Percentiles rank a stretch among this genome's conserved stretches.
Conservation (phyloP, 345 rosid species). For the Geranium rotundifolium region DNA sequence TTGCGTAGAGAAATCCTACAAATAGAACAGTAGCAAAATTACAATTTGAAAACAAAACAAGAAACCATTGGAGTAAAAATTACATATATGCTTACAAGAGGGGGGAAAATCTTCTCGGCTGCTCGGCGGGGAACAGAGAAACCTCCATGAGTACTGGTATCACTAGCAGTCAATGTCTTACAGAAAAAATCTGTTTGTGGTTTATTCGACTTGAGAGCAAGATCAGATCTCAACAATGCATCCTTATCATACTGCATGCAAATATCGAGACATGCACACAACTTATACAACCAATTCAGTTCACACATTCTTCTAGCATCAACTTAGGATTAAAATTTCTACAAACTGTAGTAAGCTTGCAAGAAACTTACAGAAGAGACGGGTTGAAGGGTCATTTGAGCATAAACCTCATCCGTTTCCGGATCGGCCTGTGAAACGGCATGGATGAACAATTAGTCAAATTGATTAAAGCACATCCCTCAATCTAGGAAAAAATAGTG, state of each 20-base stretch:
- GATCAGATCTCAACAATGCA: slow-evolving; percentile 77
- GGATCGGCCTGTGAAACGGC: slow-evolving; percentile 64
- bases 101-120: slow-evolving; percentile 89
- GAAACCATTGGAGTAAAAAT: neutral
- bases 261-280: slow-evolving; percentile 2
- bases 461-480: neutral
- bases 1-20: slow-evolving; percentile 86
- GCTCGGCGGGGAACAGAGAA: slow-evolving; percentile 96
- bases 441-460: neutral
- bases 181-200: slow-evolving; percentile 85
- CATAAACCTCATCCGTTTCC: slow-evolving; percentile 94
- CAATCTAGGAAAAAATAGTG: neutral
- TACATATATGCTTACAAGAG: slow-evolving; percentile 40
- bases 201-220: slow-evolving; percentile 56
- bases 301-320: slow-evolving; percentile 1
- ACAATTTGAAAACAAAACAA: slow-evolving; percentile 1
- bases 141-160: slow-evolving; percentile 98
- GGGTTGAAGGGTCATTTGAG: slow-evolving; percentile 94
- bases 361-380: slow-evolving; percentile 47
- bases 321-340: no score
- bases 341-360: slow-evolving; percentile 3
- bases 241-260: slow-evolving; percentile 78
- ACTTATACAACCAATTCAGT: neutral
- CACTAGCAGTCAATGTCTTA: slow-evolving; percentile 93
- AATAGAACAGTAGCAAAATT: slow-evolving; percentile 10